Conservation (phyloP, 257 asterid species). For the Catharanthus roseus region DNA sequence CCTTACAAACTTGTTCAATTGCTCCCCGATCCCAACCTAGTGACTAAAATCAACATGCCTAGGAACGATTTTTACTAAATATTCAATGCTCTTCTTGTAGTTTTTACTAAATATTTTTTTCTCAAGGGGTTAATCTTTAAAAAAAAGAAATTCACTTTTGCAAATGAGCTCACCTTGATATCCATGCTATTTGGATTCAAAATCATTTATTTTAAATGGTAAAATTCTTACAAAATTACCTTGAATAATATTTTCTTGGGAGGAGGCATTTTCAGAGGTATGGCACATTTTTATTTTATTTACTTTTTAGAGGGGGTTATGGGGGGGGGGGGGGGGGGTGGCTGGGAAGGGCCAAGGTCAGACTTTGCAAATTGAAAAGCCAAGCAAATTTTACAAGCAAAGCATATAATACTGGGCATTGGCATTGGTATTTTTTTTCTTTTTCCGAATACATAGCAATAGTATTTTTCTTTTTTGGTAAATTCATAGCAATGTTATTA, state of each 20-base stretch:
- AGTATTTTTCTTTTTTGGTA: not conserved
- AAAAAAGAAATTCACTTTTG: not conserved
- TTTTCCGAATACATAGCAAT: not conserved
- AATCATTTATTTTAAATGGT: not conserved
- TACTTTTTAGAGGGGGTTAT: not conserved
- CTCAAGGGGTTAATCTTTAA: not conserved
- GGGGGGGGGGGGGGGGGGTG: not conserved
- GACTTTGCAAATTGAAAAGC: not conserved
- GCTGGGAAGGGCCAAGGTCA: no score
- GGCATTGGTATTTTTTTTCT: no score
- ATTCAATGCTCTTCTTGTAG: no score
- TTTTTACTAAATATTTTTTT: no score
- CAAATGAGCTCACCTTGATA: not conserved
- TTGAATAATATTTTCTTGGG: not conserved
- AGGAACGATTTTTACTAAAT: no score
- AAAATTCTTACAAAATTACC: not conserved
- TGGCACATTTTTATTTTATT: no score
- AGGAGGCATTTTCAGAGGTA: not conserved
- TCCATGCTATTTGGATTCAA: not conserved
- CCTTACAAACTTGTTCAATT: no score
- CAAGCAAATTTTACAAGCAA: not conserved
- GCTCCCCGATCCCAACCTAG: no score
- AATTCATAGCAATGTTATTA: not conserved
- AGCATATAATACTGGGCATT: not conserved
- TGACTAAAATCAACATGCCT: no score